Evolutionary conservation across 208 protist species (phyloP).

Genomic region (Hexamita inflata): DNA sequence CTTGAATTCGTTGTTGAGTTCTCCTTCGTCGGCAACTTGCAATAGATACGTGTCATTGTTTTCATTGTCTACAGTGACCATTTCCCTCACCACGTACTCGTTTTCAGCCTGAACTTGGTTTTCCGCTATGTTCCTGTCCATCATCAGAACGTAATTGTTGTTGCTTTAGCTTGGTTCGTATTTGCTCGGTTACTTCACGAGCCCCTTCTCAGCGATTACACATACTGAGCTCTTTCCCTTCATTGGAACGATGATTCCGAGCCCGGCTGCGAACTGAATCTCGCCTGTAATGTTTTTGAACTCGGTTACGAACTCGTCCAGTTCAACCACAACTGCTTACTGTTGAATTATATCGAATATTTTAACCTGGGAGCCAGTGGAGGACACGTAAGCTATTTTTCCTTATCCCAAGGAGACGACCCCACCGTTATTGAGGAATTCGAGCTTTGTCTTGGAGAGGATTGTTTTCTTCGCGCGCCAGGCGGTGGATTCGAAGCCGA

Average conservation of each 20-base stretch:
- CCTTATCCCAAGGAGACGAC: background rate
- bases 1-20: background rate
- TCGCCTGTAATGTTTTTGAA: background rate
- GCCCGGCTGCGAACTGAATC: background rate
- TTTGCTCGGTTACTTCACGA: background rate
- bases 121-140: background rate
- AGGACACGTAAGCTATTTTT: background rate
- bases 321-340: background rate
- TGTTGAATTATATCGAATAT: background rate
- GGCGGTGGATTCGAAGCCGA: constrained; percentile 7
- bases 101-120: background rate
- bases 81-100: background rate
- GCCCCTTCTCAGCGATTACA: background rate
- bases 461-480: background rate
- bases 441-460: background rate
- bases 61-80: background rate
- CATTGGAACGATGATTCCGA: background rate
- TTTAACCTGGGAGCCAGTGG: background rate
- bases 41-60: background rate
- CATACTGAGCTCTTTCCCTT: too few relatives aligned
- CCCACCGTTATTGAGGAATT: background rate
- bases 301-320: background rate
- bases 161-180: too few relatives aligned
- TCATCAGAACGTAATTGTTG: background rate
- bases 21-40: background rate